phyloP scores from a whole-genome alignment of 106 monocot species.

The Amphibolis antarctica region DNA sequence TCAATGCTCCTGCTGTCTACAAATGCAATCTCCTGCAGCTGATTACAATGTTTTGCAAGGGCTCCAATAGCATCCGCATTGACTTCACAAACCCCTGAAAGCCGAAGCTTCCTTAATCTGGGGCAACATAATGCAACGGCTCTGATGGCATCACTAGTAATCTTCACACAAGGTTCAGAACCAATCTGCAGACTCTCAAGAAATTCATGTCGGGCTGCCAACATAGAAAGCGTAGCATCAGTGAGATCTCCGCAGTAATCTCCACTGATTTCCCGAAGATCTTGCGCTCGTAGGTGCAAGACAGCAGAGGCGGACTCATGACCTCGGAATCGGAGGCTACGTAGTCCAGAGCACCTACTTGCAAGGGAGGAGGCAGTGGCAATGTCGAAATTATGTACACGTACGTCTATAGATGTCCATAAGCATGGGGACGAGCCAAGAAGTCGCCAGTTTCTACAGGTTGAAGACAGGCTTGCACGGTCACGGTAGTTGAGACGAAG shows the following conservation, averaged over 20 bases:
- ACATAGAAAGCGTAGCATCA: slow-evolving; percentile 44
- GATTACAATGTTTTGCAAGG: slow-evolving; percentile 35
- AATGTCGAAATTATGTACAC: slow-evolving; percentile 35
- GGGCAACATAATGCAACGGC: slow-evolving; percentile 52
- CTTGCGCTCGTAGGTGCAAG: slow-evolving; percentile 37
- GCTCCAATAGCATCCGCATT: slow-evolving; percentile 36
- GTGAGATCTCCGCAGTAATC: slow-evolving; percentile 49
- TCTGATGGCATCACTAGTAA: slow-evolving; percentile 45
- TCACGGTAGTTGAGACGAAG: slow-evolving; percentile 74
- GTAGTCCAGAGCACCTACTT: slow-evolving; percentile 38
- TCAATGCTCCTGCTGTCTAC: slow-evolving; percentile 41
- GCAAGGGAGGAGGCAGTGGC: slow-evolving; percentile 39
- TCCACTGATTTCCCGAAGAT: slow-evolving; percentile 31
- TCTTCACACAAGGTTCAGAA: slow-evolving; percentile 44
- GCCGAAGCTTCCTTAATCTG: slow-evolving; percentile 30
- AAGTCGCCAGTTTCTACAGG: slow-evolving; percentile 58
- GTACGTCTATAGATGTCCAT: slow-evolving; percentile 75
- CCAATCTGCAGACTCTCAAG: slow-evolving; percentile 62
- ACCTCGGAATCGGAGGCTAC: slow-evolving; percentile 48
- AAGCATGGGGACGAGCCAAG: slow-evolving; percentile 71
- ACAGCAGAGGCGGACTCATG: slow-evolving; percentile 36
- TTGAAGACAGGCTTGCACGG: slow-evolving; percentile 71
- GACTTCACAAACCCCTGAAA: slow-evolving; percentile 52
- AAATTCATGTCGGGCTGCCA: slow-evolving; percentile 56
- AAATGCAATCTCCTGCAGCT: slow-evolving; percentile 43